phyloP scores from a whole-genome alignment of 2,329 filamentous ascomycete species.

The Xylariaceae sp. region DNA sequence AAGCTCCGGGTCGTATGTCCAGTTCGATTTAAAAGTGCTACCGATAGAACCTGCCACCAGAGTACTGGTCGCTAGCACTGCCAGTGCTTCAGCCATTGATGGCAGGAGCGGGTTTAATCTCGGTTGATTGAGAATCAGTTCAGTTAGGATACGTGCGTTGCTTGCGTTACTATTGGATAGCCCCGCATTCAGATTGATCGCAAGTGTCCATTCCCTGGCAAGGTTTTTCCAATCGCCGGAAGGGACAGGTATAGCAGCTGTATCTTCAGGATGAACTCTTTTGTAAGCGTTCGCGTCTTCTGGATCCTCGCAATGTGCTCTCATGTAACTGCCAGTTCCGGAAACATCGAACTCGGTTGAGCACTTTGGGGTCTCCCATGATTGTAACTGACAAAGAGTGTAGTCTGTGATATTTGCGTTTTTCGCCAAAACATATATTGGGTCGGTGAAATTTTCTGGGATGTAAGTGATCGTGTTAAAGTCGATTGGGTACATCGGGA shows the following conservation, averaged over 20 bases:
- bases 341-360: slow-evolving; percentile 60
- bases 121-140: slow-evolving; percentile 45
- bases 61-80: slow-evolving; percentile 66
- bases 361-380: slow-evolving; percentile 62
- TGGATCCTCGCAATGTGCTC: slow-evolving; percentile 58
- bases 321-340: slow-evolving; percentile 58
- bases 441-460: slow-evolving; percentile 41
- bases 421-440: slow-evolving; percentile 67
- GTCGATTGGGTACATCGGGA: slow-evolving; percentile 51
- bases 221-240: slow-evolving; percentile 54
- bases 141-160: slow-evolving; percentile 56
- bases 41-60: slow-evolving; percentile 59
- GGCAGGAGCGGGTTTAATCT: slow-evolving; percentile 53
- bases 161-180: slow-evolving; percentile 54
- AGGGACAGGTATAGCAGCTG: slow-evolving; percentile 31
- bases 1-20: slow-evolving; percentile 12
- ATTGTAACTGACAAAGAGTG: slow-evolving; percentile 66
- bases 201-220: slow-evolving; percentile 51
- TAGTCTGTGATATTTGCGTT: slow-evolving; percentile 43
- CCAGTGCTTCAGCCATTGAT: slow-evolving; percentile 70
- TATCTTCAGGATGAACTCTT: slow-evolving; percentile 33
- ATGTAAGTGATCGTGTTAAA: slow-evolving; percentile 67
- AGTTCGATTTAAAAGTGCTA: slow-evolving; percentile 57
- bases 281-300: slow-evolving; percentile 55
- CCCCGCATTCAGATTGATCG: slow-evolving; percentile 57